Base-by-base conservation (phyloP, 2,329 filamentous ascomycete genomes). In the Hirsutella rhossiliensis region DNA sequence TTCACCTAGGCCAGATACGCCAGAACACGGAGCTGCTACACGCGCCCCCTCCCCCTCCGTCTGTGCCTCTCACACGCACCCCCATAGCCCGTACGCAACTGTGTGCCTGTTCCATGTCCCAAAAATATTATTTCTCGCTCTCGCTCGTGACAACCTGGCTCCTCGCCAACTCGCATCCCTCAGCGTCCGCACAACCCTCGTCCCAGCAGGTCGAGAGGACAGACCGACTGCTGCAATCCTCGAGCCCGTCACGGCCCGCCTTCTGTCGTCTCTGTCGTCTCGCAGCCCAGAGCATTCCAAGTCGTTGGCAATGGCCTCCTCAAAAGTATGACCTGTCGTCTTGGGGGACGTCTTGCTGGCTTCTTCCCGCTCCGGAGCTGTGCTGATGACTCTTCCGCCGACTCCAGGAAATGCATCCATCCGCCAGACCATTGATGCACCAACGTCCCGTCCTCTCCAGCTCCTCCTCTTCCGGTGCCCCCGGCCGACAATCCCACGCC, bases 351-450 rank as follows among this genome's bases (percentile, higher is more conserved):
- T 34, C 47, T 49, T 54, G 52, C 55, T 53, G 54, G 55, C 56
- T 56, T 58, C 58, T 47, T 53, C 48, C 48, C 47, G 56, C 56
- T 52, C 51, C 50, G 50, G 23, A 57, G 53, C 58, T 61, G 51
- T 58, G 56, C 60, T 62, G 59, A 62, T 57, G 47, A 51, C 47
- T 52, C 50, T 53, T 47, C 28, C 31, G 43, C 41, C 48, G 30
- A 34, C 8, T 50, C 53, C 62, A 82, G 78, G 78, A 81, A 68
- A 77, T 78, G 61, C 74, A 75, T 60, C 71, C 78, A 59, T 70
- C 78, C 53, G 76, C 79, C 57, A 77, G 82, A 64, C 81, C 82
- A 65, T 72, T 84, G 61, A 72, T 72, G 61, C 78, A 78, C 58
- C 69, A 78, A 60, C 76, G 77, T 52, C 71, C 74, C 45, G 75